Evolutionary conservation across 192 early-diverging fungal species (phyloP), one percentile per base, ranked within the genome.

Genomic region (Bifiguratus adelaidae): DNA sequence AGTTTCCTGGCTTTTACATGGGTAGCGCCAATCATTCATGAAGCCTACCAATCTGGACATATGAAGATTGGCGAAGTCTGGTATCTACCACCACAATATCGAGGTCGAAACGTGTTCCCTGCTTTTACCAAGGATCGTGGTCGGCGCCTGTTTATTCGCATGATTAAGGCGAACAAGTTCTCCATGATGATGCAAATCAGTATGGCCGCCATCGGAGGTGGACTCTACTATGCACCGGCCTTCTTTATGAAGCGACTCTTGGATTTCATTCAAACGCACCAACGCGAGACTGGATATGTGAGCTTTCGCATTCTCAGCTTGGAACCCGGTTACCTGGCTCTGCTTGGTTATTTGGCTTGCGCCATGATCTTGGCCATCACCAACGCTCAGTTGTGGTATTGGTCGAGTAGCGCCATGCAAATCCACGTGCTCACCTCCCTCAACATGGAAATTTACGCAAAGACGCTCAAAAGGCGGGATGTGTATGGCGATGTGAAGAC

Each of bases 381-480:
- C 5, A 36, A 37, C 1, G 46, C 45, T 3, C 51, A 59, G 34
- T 20, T 54, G 2, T 65, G 62, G 62, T 65, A 51, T 35, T 55
- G 21, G 27, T 40, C 44, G 34, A 52, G 56, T 26, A 51, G 47
- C 13, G 41, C 47, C 0, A 34, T 46, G 6, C 43, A 54, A 30
- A 37, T 54, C 3, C 56, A 56, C 11, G 41, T 55, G 3, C 53
- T 43, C 20, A 43, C 46, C 1, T 55, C 58, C 56, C 33, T 58
- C 1, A 58, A 59, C 19, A 55, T 61, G 13, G 82, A 84, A 53
- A 56, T 84, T 1, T 75, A 80, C 26, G 45, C 61, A n/a, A 84
- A 81, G 47, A 74, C 77, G 13, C 60, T 84, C 18, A 65, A 63
- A 16, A 73, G 79, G 18, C 62, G 69, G 53, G 69, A 78, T 56